These are phyloP conservation scores for Pythium utonaiense DNA, from an alignment of 352 stramenopile genomes.

Conservation along the genomic window DNA sequence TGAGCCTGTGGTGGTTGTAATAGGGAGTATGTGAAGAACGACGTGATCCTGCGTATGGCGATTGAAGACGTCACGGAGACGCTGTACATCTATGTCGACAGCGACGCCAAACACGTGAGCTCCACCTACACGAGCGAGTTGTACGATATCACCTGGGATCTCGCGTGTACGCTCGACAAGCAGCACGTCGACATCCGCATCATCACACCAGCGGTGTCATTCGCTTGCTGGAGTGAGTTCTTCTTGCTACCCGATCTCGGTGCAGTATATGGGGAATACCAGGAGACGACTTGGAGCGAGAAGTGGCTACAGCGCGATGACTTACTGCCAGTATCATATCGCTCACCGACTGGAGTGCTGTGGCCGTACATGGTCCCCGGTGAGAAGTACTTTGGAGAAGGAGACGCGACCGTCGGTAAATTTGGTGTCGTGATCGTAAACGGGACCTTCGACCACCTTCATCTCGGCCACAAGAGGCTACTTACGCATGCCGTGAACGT, in stretches of 20 bases:
- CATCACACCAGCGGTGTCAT: not conserved
- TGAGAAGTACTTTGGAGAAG: slow-evolving; percentile 51
- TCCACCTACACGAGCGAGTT: slow-evolving; percentile 78
- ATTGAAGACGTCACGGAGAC: slow-evolving; percentile 43
- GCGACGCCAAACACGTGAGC: slow-evolving; percentile 47
- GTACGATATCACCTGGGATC: slow-evolving; percentile 66
- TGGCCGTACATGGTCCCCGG: slow-evolving; percentile 35
- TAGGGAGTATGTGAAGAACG: slow-evolving; percentile 14
- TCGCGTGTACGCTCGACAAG: slow-evolving; percentile 46
- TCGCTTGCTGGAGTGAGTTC: slow-evolving; percentile 50
- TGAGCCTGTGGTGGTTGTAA: not conserved
- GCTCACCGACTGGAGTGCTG: slow-evolving; percentile 51
- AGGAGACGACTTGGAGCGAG: slow-evolving; percentile 39
- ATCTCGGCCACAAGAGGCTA: slow-evolving; percentile 89
- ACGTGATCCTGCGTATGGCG: slow-evolving; percentile 66
- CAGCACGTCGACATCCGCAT: slow-evolving; percentile 38
- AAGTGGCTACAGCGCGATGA: slow-evolving; percentile 48
- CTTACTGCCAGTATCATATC: slow-evolving; percentile 62
- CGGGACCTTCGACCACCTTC: slow-evolving; percentile 89
- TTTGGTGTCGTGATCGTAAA: slow-evolving; percentile 49
- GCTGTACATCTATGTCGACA: slow-evolving; percentile 48
- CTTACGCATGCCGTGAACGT: slow-evolving; percentile 67
- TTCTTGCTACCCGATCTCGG: slow-evolving; percentile 59
- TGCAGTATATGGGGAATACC: slow-evolving; percentile 64
- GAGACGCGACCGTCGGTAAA: slow-evolving; percentile 50